phyloP scores from a whole-genome alignment of 73 alveolate species.

The Blepharisma japonicum region DNA sequence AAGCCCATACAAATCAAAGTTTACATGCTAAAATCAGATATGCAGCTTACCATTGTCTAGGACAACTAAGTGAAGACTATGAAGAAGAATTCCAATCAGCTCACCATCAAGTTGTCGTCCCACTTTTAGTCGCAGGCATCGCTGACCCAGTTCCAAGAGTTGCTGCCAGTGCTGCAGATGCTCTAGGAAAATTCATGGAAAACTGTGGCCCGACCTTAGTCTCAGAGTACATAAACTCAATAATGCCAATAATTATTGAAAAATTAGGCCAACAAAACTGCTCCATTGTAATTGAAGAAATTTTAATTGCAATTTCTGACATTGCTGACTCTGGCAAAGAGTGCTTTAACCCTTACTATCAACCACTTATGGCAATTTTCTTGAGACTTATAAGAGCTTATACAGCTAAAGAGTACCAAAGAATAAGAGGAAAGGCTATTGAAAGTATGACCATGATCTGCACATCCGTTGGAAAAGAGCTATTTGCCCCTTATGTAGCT shows the following conservation, averaged over 20 bases:
- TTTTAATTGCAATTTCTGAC: conserved; percentile 76
- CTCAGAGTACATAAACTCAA: conserved; percentile 28
- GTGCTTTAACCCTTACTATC: conserved; percentile 62
- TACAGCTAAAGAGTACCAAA: conserved; percentile 56
- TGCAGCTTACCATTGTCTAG: conserved; percentile 86
- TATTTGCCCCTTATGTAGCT: conserved; percentile 62
- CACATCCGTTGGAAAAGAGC: conserved; percentile 69
- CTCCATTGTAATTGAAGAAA: conserved; percentile 76
- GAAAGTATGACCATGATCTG: conserved; percentile 72
- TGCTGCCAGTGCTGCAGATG: conserved; percentile 61
- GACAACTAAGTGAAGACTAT: conserved; percentile 74
- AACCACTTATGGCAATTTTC: conserved; percentile 49
- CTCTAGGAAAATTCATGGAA: conserved; percentile 61
- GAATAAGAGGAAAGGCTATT: conserved; percentile 80
- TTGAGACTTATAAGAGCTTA: conserved; percentile 44
- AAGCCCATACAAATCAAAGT: conserved; percentile 45
- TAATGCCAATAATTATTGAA: conserved; percentile 44
- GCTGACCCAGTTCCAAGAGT: conserved; percentile 67
- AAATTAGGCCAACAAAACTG: conserved; percentile 32
- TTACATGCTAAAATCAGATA: conserved; percentile 70
- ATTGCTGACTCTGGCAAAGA: conserved; percentile 78
- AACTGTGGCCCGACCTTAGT: conserved; percentile 48
- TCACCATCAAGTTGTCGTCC: conserved; percentile 68
- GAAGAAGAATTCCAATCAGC: conserved; percentile 69
- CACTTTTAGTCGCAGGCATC: conserved; percentile 42